Evolutionary conservation across 768 basidiomycete species (phyloP).

Genomic region (Mycena chlorophos): DNA sequence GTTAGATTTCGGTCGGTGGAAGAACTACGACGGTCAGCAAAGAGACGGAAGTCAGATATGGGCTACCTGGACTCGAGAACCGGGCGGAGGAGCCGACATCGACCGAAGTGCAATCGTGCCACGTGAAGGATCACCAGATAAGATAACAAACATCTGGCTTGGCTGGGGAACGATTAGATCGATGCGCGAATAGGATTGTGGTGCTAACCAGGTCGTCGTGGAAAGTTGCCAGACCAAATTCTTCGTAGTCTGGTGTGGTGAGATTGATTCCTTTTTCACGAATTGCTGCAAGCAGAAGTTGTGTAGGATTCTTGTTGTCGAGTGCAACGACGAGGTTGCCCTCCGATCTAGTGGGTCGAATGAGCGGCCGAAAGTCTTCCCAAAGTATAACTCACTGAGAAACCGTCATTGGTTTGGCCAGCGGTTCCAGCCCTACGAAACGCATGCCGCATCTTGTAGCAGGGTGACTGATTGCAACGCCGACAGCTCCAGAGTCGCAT

Average conservation of each 20-base stretch:
- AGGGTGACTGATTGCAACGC: slow-evolving; percentile 47
- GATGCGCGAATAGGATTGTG: background rate
- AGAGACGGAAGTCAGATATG: background rate
- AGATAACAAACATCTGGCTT: slow-evolving; percentile 54
- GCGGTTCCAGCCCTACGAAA: slow-evolving; percentile 41
- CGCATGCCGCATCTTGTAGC: slow-evolving; percentile 23
- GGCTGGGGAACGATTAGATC: slow-evolving; percentile 32
- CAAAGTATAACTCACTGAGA: slow-evolving; percentile 44
- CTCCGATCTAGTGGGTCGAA: slow-evolving; percentile 56
- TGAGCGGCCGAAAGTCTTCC: background rate
- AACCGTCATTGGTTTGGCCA: slow-evolving; percentile 52
- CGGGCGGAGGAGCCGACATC: slow-evolving; percentile 48
- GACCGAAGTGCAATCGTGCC: slow-evolving; percentile 65
- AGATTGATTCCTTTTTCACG: slow-evolving; percentile 35
- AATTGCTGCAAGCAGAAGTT: slow-evolving; percentile 57
- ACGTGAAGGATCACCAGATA: slow-evolving; percentile 70
- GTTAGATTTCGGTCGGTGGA: slow-evolving; percentile 36
- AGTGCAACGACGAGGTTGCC: slow-evolving; percentile 72
- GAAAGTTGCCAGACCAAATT: slow-evolving; percentile 51
- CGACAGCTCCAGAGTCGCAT: slow-evolving; percentile 67
- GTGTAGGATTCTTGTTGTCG: slow-evolving; percentile 58
- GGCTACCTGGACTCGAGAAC: slow-evolving; percentile 50
- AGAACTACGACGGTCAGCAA: slow-evolving; percentile 36
- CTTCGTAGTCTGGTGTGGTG: slow-evolving; percentile 35
- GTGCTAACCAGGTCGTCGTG: slow-evolving; percentile 30